A percentile compares a stretch with the other conserved stretches of the same genome.
These are phyloP conservation scores for Termitomyces titanicus DNA, from an alignment of 768 basidiomycete genomes.

Conservation along the genomic window DNA sequence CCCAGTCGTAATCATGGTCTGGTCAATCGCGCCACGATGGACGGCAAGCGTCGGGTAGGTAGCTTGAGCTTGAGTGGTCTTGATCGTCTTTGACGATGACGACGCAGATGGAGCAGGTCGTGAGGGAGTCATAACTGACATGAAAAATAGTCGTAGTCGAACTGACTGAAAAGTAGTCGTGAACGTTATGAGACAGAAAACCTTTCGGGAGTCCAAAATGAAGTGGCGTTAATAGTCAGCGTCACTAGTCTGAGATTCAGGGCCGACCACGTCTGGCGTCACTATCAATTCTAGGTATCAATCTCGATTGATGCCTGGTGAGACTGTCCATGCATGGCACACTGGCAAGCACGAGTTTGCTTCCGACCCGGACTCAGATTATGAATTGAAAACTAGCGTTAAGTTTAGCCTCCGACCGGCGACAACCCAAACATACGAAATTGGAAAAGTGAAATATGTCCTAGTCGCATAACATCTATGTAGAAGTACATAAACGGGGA, in stretches of 20 bases:
- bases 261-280: neutral
- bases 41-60: constrained; percentile 19
- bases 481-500: no score
- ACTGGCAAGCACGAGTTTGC: no score
- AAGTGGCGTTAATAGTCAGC: constrained; percentile 5
- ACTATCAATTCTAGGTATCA: no score
- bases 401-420: no score
- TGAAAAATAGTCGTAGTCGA: neutral
- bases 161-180: neutral
- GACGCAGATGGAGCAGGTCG: neutral
- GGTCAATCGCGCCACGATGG: constrained; percentile 89
- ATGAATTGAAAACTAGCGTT: no score
- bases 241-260: neutral
- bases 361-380: no score
- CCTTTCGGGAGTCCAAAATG: neutral
- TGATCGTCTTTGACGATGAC: neutral
- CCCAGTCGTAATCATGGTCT: constrained; percentile 74
- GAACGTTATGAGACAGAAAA: constrained; percentile 2
- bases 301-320: constrained; percentile 1
- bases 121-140: neutral
- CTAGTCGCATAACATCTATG: no score
- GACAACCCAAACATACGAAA: no score
- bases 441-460: no score
- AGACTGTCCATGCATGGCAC: neutral
- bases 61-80: neutral